Evolutionary conservation across 2,329 filamentous ascomycete species (phyloP), one percentile per base, ranked within the genome.

Genomic region (Metarhizium rileyi): DNA sequence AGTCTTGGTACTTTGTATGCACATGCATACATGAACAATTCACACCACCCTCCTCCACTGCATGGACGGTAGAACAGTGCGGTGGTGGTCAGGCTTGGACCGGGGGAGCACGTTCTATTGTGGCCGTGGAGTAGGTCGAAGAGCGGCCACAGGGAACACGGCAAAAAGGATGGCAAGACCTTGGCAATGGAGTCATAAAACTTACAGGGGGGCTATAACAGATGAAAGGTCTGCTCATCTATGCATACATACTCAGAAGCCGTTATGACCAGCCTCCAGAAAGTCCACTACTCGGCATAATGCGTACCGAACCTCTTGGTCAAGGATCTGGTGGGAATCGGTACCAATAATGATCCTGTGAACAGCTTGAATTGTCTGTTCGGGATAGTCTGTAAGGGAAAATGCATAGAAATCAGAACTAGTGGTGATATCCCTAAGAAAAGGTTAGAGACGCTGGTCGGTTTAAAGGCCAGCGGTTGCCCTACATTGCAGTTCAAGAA

Each of bases 201-300:
- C 53, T 56, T 56, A 54, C 58, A 58, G 56, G 61, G 61, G 50
- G 54, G 54, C 53, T 59, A 62, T 63, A 63, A 54, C 53, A 57
- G 59, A 50, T 47, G 22, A 50, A 42, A 23, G 41, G 45, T 36
- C 38, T 42, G 38, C 38, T 42, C 38, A 42, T 42, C 38, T 23
- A 25, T 25, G 22, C 38, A 42, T 18, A 42, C 38, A 40, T 40
- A 7, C 36, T 42, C 35, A 41, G 5, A 27, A 47, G 41, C 28
- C 45, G 45, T 12, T 12, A 42, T 28, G 41, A 26, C 28, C 22
- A 35, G 44, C 35, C 27, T 16, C 20, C 30, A 46, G 30, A 30
- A 38, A 38, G 22, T 4, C 22, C 45, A 22, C 45, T 35, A 40
- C 45, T 25, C 22, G 20, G 45, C 45, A 40, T 40, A 9, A 40